phyloP scores from a whole-genome alignment of 768 basidiomycete genomes.

The Hortiboletus campestris region DNA sequence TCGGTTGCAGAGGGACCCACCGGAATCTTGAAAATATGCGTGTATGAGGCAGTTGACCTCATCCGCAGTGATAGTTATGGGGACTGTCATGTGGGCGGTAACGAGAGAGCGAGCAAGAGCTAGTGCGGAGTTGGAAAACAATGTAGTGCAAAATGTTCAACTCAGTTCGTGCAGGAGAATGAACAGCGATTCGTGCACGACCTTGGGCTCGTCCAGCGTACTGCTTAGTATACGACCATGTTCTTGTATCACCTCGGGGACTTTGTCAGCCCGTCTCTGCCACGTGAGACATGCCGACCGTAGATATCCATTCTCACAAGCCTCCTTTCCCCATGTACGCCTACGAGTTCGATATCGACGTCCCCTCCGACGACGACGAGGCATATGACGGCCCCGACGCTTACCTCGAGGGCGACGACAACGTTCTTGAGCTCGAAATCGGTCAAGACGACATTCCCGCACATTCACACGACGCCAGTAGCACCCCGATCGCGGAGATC shows the following conservation, averaged over 20 bases:
- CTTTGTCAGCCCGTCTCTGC: too few species aligned
- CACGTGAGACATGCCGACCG: slow-evolving; percentile 4
- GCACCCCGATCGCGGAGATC: slow-evolving; percentile 25
- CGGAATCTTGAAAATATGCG: slow-evolving; percentile 81
- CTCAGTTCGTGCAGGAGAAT: background rate
- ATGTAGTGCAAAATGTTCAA: background rate
- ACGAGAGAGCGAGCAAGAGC: background rate
- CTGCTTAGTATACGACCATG: too few species aligned
- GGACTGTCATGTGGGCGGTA: slow-evolving; percentile 35
- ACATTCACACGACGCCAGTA: background rate
- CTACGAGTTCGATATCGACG: slow-evolving; percentile 21
- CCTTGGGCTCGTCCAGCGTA: background rate
- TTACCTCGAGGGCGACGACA: slow-evolving; percentile 35
- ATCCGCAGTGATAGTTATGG: slow-evolving; percentile 70
- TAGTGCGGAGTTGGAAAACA: slow-evolving; percentile 31
- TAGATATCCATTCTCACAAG: slow-evolving; percentile 6
- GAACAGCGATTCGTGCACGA: background rate
- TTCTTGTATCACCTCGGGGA: too few species aligned
- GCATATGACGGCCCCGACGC: slow-evolving; percentile 36
- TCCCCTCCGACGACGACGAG: slow-evolving; percentile 24
- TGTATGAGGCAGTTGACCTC: slow-evolving; percentile 85
- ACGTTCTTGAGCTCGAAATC: slow-evolving; percentile 34
- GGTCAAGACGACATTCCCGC: slow-evolving; percentile 20
- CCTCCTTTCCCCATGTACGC: slow-evolving; percentile 13
- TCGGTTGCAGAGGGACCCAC: slow-evolving; percentile 34